Conservation (phyloP, 2,329 filamentous ascomycete genomes). For the Aspergillus sojae region DNA sequence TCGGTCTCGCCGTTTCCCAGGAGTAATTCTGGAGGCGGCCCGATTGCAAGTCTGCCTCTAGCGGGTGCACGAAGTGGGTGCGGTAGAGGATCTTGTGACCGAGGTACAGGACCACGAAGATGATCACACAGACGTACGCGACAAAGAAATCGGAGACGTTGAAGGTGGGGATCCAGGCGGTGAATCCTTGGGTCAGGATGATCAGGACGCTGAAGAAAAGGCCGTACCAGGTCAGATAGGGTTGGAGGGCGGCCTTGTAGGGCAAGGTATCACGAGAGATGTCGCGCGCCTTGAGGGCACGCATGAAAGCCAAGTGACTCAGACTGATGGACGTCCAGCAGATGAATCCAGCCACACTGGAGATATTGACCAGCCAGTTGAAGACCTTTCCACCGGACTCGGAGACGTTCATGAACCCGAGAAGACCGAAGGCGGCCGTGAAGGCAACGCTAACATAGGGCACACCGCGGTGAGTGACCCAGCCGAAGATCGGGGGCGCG, state of each 20-base stretch:
- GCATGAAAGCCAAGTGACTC: conserved; percentile 67
- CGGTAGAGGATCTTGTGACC: conserved; percentile 58
- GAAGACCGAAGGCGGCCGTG: conserved; percentile 57
- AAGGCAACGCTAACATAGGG: conserved; percentile 46
- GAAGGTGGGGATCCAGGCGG: conserved; percentile 64
- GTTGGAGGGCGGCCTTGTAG: conserved; percentile 63
- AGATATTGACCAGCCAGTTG: conserved; percentile 37
- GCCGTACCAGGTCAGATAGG: conserved; percentile 66
- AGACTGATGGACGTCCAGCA: conserved; percentile 39
- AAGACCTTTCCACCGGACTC: conserved; percentile 64
- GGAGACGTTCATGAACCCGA: conserved; percentile 70
- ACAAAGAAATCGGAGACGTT: conserved; percentile 62
- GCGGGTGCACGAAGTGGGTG: conserved; percentile 37
- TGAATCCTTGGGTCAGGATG: conserved; percentile 68
- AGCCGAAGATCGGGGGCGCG: conserved; percentile 45
- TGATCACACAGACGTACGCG: conserved; percentile 64
- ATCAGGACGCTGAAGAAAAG: conserved; percentile 67
- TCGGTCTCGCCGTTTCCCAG: conserved; percentile 34
- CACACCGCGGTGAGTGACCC: conserved; percentile 42
- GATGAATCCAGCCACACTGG: conserved; percentile 34
- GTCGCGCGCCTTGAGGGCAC: conserved; percentile 57
- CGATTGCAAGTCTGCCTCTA: conserved; percentile 46
- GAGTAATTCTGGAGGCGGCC: conserved; percentile 33
- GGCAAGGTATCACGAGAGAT: conserved; percentile 61
- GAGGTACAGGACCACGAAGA: conserved; percentile 61